A percentile compares a stretch with the other conserved stretches of the same genome.
Conservation (phyloP, 1,284 basidiomycete species). For the Coriolopsis trogii region DNA sequence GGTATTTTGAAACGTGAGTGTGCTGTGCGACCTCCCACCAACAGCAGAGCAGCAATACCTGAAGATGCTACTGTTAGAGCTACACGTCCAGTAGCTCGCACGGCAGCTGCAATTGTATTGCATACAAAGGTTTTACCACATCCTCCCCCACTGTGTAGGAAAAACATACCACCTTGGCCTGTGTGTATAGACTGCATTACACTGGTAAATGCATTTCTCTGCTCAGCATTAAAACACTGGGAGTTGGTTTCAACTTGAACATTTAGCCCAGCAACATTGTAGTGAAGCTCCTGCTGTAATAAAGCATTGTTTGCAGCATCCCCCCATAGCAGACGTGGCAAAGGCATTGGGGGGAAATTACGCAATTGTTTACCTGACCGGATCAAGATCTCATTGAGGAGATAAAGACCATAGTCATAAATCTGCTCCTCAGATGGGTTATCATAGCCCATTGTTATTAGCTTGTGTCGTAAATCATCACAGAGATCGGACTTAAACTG, state of each 20-base stretch:
- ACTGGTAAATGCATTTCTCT: no score
- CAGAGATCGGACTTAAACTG: slow-evolving; percentile 39
- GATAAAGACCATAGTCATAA: no score
- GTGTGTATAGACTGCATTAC: slow-evolving; percentile 31
- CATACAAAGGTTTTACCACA: slow-evolving; percentile 54
- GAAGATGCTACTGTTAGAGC: no score
- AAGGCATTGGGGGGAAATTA: slow-evolving; percentile 39
- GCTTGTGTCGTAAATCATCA: slow-evolving; percentile 42
- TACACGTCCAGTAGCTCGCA: no score
- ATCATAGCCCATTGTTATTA: no score
- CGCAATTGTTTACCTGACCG: slow-evolving; percentile 25
- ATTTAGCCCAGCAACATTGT: no score
- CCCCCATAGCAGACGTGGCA: slow-evolving; percentile 32
- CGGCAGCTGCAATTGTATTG: no score
- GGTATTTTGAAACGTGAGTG: slow-evolving; percentile 50
- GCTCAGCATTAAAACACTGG: no score
- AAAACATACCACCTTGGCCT: neutral
- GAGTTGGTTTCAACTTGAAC: no score
- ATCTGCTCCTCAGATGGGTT: no score
- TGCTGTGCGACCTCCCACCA: slow-evolving; percentile 44
- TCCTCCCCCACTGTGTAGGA: slow-evolving; percentile 35
- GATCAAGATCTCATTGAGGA: slow-evolving; percentile 35
- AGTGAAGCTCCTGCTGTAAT: slow-evolving; percentile 41
- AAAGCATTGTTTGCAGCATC: slow-evolving; percentile 34
- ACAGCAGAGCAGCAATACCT: slow-evolving; percentile 43